These are phyloP conservation scores for Artemisia tridentata DNA, from an alignment of 129 eudicot species.

Conservation along the genomic window DNA sequence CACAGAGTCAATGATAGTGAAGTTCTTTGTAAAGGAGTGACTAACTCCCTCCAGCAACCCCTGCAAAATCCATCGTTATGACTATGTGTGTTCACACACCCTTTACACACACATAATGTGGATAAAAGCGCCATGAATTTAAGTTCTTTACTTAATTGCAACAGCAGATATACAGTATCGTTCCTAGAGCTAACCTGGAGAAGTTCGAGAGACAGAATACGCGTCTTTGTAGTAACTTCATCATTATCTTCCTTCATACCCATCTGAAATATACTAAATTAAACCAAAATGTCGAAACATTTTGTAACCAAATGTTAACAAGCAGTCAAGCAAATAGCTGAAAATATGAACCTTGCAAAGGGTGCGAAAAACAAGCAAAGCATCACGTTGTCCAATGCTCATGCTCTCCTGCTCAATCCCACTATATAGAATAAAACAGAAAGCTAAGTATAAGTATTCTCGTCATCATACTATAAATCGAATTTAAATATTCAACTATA, in stretches of 20 bases:
- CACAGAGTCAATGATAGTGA: conserved; percentile 82
- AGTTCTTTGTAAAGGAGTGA: conserved; percentile 79
- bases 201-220: conserved; percentile 92
- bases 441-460: conserved; percentile 9
- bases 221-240: conserved; percentile 84
- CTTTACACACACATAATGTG: neutral
- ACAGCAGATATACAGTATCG: neutral
- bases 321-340: conserved; percentile 17
- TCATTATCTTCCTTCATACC: conserved; percentile 98
- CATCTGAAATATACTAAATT: conserved; percentile 60
- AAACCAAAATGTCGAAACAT: conserved; percentile 20
- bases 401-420: conserved; percentile 87
- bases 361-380: conserved; percentile 87
- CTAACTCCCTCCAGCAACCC: conserved; percentile 89
- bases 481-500: conserved; percentile 2
- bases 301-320: conserved; percentile 11
- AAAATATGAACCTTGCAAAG: conserved; percentile 81
- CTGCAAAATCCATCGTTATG: conserved; percentile 42
- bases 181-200: conserved; percentile 66
- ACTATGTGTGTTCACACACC: neutral
- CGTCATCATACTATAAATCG: conserved; percentile 7
- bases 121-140: conserved; percentile 3
- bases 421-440: conserved; percentile 35
- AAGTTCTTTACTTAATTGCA: neutral
- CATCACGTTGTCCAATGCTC: conserved; percentile 91